Base-by-base conservation (phyloP, 768 basidiomycete genomes). In the Tephrocybe sp. region DNA sequence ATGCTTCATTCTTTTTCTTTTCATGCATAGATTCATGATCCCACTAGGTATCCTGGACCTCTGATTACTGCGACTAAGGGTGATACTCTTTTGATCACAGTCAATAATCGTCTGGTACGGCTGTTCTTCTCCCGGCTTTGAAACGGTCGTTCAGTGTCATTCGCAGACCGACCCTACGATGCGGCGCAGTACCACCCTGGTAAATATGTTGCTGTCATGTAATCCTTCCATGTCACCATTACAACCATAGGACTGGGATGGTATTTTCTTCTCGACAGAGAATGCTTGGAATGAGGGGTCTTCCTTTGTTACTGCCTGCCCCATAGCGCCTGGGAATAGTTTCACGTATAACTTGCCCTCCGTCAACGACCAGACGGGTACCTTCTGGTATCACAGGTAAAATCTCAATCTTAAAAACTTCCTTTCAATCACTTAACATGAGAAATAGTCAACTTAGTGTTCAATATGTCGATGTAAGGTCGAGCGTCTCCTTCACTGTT, bases 341-440 rank as follows among this genome's bases (percentile, higher is more conserved):
- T 70, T 63, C 43, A 58, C 61, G 9, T 69, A 70, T 44, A 52
- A 58, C 49, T 59, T 66, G 22, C 63, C 35, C 10, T 17, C 17
- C 3, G 17, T 36, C 14, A 36, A 36, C 17, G 35, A 13, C 35
- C 35, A 36, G 35, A 17, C 35, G 4, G 35, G 47, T 13, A 69
- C 68, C 1, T 65, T 63, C 50, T 69, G 68, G 68, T 68, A 66
- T 20, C 62, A 62, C 50, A 56, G 53, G 53, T 55, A 50, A 3
- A 26, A 26, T 7, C 26, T 26, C n/a, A 40, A 6, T 3, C 3
- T 23, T 19, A 10, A 19, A 1, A 32, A 16, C n/a, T 17, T 32
- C 19, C 6, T 31, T 1, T 2, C 31, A 19, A 26, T 48, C 12
- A 4, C 13, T 9, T 30, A 17, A 17, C 11, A 36, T 36, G 14